Percentiles rank a stretch among this genome's conserved stretches.
These are phyloP conservation scores for Chernovozyma sophiae-reginae DNA, from an alignment of 1,139 yeast genomes.

Conservation along the genomic window DNA sequence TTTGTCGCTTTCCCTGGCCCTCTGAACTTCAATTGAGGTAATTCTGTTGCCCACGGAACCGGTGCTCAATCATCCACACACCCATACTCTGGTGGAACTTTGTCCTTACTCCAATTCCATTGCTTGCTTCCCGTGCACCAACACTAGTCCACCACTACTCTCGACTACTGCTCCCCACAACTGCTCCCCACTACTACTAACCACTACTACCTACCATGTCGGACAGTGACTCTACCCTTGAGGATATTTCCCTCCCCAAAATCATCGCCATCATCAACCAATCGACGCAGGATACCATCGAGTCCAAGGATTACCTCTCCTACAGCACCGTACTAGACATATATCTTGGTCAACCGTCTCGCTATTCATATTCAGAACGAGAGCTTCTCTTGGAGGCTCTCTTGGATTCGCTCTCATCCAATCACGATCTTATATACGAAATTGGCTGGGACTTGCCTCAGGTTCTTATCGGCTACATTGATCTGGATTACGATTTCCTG, in stretches of 20 bases:
- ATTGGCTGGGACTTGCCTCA: slow-evolving; percentile 89
- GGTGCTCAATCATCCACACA: no score
- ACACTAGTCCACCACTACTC: no score
- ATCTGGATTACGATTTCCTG: slow-evolving; percentile 18
- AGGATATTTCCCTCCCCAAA: slow-evolving; percentile 22
- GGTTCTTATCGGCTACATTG: slow-evolving; percentile 47
- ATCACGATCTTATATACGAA: slow-evolving; percentile 53
- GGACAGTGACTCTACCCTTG: slow-evolving; percentile 25
- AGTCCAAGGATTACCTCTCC: slow-evolving; percentile 58
- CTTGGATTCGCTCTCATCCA: slow-evolving; percentile 20
- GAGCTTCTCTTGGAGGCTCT: slow-evolving; percentile 42
- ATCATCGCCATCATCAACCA: slow-evolving; percentile 25
- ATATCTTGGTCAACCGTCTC: slow-evolving; percentile 45
- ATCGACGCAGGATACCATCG: slow-evolving; percentile 38
- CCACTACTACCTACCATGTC: no score
- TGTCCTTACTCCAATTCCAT: no score
- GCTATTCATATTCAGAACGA: slow-evolving; percentile 48
- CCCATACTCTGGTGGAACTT: no score
- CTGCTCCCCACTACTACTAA: no score
- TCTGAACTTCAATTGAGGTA: no score
- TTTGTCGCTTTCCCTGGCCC: no score
- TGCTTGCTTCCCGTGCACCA: no score
- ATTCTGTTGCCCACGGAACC: no score
- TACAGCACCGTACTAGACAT: slow-evolving; percentile 70
- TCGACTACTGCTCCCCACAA: no score